Evolutionary conservation across 2,329 filamentous ascomycete genomes (phyloP).

Genomic region (Fonsecaea monophora): DNA sequence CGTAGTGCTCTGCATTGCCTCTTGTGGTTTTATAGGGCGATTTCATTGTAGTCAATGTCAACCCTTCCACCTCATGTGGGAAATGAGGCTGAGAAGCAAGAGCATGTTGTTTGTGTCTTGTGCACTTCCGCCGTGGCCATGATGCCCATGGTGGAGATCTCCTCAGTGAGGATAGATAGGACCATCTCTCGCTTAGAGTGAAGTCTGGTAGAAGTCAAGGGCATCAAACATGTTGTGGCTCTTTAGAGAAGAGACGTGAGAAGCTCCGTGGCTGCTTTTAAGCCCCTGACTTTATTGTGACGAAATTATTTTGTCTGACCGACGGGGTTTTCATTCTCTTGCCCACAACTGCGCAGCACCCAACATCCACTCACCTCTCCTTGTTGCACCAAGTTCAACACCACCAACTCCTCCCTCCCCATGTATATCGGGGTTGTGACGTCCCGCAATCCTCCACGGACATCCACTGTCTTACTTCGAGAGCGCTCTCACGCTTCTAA

Average conservation of each 20-base stretch:
- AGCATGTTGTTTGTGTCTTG: no score
- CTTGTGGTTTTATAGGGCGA: no score
- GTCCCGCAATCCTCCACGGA: no score
- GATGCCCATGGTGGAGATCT: neutral
- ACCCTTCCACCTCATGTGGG: no score
- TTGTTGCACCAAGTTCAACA: neutral
- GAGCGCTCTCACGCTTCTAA: neutral
- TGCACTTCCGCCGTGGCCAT: neutral
- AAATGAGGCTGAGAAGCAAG: no score
- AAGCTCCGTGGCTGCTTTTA: neutral
- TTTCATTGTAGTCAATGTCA: no score
- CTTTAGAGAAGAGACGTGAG: neutral
- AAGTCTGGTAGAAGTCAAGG: neutral
- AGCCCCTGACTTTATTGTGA: neutral
- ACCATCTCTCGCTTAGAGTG: neutral
- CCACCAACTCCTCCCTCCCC: no score
- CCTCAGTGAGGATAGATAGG: neutral
- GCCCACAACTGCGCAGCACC: neutral
- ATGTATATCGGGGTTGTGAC: no score
- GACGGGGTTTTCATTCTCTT: neutral
- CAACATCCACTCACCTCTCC: neutral
- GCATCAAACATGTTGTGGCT: neutral
- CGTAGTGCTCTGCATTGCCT: no score
- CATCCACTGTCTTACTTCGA: no score
- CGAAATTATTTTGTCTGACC: neutral